Base-by-base conservation (phyloP, 306 rosid genomes). In the Acmispon strigosus region DNA sequence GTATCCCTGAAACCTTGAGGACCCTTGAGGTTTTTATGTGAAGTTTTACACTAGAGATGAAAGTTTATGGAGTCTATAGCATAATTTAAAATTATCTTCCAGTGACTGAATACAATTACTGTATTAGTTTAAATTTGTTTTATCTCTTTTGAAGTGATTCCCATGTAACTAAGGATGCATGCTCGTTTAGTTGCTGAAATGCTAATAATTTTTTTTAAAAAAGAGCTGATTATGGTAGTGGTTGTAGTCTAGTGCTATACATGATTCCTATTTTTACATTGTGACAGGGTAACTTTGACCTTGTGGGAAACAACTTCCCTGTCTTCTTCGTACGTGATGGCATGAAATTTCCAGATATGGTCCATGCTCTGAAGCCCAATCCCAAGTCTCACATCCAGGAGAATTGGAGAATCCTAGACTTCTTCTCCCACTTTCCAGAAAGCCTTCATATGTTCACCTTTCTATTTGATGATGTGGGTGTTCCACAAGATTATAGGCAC, bases 331-430 rank as follows among this genome's bases (percentile, higher is more conserved):
- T 90, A 62, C 93, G 91, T 8, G 98, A 93, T 50, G 98, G 89
- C 68, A 85, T 88, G 86, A 90, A 93, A 73, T 93, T 93, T 77
- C 98, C 98, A 6, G 98, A 93, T 81, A 76, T 88, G 96, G 84
- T 93, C 67, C 98, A 90, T 75, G 89, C 98, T 73, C 89, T 93
- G 20, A 93, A 93, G 65, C 97, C 97, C 54, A 93, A 93, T 64
- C 98, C 98, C 7, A 88, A 90, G 86, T 84, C 96, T 51, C 96
- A 90, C 82, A 90, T 93, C 75, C 98, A 90, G 81, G 98, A 93
- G 88, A 76, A 22, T 70, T 93, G 98, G 98, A 85, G 98, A 80
- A 75, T 93, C 76, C 73, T 90, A 6, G 98, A 93, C 80, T 90
- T 88, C 88, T 88, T 90, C 78, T 93, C 98, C 62, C 97, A 90